phyloP scores from a whole-genome alignment of 2,329 filamentous ascomycete genomes.

The Lecanosticta acicola region DNA sequence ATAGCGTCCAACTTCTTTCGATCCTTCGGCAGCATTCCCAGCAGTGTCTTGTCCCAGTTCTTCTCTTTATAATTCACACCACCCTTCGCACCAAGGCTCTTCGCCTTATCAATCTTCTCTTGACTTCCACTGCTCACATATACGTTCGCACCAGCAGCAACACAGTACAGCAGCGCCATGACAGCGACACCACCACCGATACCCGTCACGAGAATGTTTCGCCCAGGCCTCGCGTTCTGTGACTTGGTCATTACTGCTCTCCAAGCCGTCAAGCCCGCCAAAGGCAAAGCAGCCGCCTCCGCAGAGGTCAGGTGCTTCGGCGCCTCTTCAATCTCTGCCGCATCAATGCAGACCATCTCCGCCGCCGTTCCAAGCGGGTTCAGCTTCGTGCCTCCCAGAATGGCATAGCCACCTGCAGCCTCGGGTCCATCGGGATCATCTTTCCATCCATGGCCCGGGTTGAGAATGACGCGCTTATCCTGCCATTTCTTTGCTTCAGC shows the following conservation, averaged over 20 bases:
- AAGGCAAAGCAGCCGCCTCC: constrained; percentile 77
- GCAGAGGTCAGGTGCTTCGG: constrained; percentile 65
- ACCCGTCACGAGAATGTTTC: constrained; percentile 79
- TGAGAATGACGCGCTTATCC: constrained; percentile 68
- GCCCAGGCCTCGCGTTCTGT: constrained; percentile 55
- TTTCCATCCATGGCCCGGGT: constrained; percentile 73
- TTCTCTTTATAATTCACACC: constrained; percentile 77
- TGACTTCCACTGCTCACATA: constrained; percentile 72
- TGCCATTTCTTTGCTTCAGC: constrained; percentile 52
- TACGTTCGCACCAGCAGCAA: constrained; percentile 68
- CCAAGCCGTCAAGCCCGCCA: constrained; percentile 85
- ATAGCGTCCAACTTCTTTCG: constrained; percentile 72
- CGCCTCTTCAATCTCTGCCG: constrained; percentile 67
- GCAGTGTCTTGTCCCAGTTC: constrained; percentile 75
- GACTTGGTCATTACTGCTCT: constrained; percentile 77
- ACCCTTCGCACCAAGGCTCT: constrained; percentile 65
- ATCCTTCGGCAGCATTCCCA: constrained; percentile 55
- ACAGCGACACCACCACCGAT: constrained; percentile 91
- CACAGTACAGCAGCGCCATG: constrained; percentile 72
- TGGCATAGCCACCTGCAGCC: constrained; percentile 51
- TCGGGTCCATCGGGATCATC: constrained; percentile 69
- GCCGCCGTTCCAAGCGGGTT: constrained; percentile 65
- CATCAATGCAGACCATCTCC: constrained; percentile 65
- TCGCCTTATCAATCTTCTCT: constrained; percentile 70
- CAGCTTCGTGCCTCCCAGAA: constrained; percentile 63